A percentile compares a stretch with the other conserved stretches of the same genome.
These are phyloP conservation scores for Rhodotorula sphaerocarpa DNA, from an alignment of 768 basidiomycete species.

Conservation along the genomic window DNA sequence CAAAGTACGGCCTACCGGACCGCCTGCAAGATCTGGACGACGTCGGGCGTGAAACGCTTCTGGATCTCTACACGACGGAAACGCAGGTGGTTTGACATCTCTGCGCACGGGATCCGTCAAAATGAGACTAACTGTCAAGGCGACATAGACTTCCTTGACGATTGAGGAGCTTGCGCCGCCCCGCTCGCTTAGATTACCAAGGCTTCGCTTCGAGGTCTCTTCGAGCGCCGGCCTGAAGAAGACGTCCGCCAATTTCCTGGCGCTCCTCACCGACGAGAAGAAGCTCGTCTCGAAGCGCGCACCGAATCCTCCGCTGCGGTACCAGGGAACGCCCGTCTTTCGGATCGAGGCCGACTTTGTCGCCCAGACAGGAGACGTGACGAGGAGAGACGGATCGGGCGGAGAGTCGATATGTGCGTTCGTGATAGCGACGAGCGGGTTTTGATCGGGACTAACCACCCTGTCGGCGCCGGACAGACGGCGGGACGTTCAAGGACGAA, in stretches of 20 bases:
- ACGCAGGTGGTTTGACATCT: slow-evolving; percentile 16
- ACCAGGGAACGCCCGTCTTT: slow-evolving; percentile 49
- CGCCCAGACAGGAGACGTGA: slow-evolving; percentile 54
- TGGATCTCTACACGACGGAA: slow-evolving; percentile 25
- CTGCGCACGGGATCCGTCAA: background rate
- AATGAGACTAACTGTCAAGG: slow-evolving; percentile 10
- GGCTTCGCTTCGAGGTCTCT: slow-evolving; percentile 34
- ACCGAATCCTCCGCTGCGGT: slow-evolving; percentile 49
- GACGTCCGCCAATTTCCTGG: slow-evolving; percentile 50
- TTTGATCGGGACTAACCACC: too few relatives aligned
- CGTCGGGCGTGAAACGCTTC: slow-evolving; percentile 48
- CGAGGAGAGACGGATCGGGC: slow-evolving; percentile 52
- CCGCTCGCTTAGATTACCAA: slow-evolving; percentile 47
- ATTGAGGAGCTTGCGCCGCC: slow-evolving; percentile 46
- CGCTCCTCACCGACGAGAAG: slow-evolving; percentile 49
- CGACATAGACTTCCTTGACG: slow-evolving; percentile 37
- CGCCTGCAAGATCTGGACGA: slow-evolving; percentile 46
- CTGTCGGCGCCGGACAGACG: slow-evolving; percentile 41
- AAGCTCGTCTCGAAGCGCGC: slow-evolving; percentile 49
- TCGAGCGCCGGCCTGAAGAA: slow-evolving; percentile 47
- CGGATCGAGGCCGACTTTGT: slow-evolving; percentile 51
- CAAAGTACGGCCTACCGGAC: slow-evolving; percentile 48
- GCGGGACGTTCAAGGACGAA: slow-evolving; percentile 51
- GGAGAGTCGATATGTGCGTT: slow-evolving; percentile 49
- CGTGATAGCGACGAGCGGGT: too few relatives aligned